Evolutionary conservation across 805 yeast genomes (phyloP).

Genomic region (Henningerozyma blattae): DNA sequence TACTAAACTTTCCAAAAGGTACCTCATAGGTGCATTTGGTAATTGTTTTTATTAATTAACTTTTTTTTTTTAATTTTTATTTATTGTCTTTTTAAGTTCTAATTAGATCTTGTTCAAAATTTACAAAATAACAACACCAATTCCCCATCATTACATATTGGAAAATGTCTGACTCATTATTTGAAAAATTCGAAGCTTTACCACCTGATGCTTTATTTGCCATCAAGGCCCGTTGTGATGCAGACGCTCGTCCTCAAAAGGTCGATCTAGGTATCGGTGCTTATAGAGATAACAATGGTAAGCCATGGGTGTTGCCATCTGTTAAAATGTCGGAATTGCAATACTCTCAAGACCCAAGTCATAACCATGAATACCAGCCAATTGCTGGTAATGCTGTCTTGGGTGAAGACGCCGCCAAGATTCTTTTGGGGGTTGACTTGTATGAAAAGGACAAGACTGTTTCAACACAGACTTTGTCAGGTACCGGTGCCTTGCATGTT

Average conservation of each 20-base stretch:
- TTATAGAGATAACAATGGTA: slow-evolving; percentile 80
- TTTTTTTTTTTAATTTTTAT: too few species aligned
- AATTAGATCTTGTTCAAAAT: too few species aligned
- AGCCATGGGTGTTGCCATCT: slow-evolving; percentile 80
- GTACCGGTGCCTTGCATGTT: slow-evolving; percentile 91
- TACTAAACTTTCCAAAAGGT: too few species aligned
- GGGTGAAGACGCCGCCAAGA: slow-evolving; percentile 57
- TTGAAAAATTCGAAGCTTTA: slow-evolving; percentile 41
- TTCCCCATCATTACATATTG: too few species aligned
- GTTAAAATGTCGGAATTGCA: slow-evolving; percentile 57
- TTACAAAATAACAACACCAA: too few species aligned
- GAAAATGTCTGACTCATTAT: slow-evolving; percentile 18
- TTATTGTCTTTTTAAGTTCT: too few species aligned
- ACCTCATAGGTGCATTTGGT: too few species aligned
- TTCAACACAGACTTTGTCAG: slow-evolving; percentile 81
- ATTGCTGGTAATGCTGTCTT: slow-evolving; percentile 66
- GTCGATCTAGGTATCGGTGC: slow-evolving; percentile 90
- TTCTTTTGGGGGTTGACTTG: slow-evolving; percentile 55
- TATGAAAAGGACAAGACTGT: slow-evolving; percentile 54
- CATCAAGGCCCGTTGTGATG: slow-evolving; percentile 51
- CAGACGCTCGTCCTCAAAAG: slow-evolving; percentile 49
- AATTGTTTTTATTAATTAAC: too few species aligned
- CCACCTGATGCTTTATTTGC: slow-evolving; percentile 88
- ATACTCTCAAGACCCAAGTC: slow-evolving; percentile 44
- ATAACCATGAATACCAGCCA: slow-evolving; percentile 83